These are phyloP conservation scores for Tolypocladium capitatum DNA, from an alignment of 2,329 filamentous ascomycete genomes.

Conservation along the genomic window DNA sequence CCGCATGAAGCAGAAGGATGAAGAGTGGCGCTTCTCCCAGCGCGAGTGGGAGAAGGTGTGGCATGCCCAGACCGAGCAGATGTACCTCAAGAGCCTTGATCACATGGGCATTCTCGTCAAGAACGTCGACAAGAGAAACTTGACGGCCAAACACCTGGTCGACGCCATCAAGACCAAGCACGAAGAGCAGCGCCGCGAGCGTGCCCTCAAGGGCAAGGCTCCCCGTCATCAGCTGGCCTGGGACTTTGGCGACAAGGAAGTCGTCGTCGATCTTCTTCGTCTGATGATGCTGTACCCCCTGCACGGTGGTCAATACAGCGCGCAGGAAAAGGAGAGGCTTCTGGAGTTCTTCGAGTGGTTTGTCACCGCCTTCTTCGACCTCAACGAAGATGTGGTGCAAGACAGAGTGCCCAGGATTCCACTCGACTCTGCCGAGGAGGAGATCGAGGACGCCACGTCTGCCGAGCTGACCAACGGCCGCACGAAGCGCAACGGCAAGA, in stretches of 20 bases:
- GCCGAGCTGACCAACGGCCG: constrained; percentile 58
- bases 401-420: constrained; percentile 56
- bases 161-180: constrained; percentile 86
- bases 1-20: constrained; percentile 86
- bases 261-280: constrained; percentile 49
- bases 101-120: constrained; percentile 91
- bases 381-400: constrained; percentile 56
- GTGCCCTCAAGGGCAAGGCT: constrained; percentile 46
- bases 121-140: constrained; percentile 77
- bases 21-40: constrained; percentile 94
- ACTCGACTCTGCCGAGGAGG: constrained; percentile 60
- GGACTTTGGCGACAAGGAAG: constrained; percentile 57
- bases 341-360: constrained; percentile 66
- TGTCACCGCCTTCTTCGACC: constrained; percentile 62
- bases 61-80: constrained; percentile 87
- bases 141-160: constrained; percentile 79
- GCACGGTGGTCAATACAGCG: constrained; percentile 57
- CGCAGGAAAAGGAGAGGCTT: constrained; percentile 60
- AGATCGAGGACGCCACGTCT: constrained; percentile 58
- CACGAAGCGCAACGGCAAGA: constrained; percentile 60
- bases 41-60: constrained; percentile 99
- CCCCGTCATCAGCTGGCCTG: constrained; percentile 64
- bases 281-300: constrained; percentile 53
- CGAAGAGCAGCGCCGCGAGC: constrained; percentile 72
- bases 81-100: constrained; percentile 92